These are phyloP conservation scores for Microthyrium microscopicum DNA, from an alignment of 2,329 filamentous ascomycete species.

Conservation along the genomic window DNA sequence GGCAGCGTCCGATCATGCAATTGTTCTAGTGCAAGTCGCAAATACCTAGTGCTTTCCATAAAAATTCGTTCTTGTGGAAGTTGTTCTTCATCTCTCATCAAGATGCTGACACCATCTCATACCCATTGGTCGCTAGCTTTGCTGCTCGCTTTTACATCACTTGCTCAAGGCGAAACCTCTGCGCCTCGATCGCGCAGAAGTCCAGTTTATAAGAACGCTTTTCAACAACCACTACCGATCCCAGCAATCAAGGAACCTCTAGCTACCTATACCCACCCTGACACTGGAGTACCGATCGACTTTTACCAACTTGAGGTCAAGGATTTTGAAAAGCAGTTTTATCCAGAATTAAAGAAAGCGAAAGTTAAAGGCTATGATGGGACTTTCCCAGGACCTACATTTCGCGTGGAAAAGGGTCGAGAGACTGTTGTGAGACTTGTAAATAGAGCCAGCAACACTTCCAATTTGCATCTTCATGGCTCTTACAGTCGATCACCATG, in stretches of 20 bases:
- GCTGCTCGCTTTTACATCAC: too few species aligned
- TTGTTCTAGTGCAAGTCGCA: too few species aligned
- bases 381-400: constrained; percentile 30
- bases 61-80: too few species aligned
- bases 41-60: too few species aligned
- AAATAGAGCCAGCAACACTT: constrained; percentile 29
- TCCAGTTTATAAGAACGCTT: constrained; percentile 1
- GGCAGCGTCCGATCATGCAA: too few species aligned
- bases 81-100: too few species aligned
- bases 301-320: constrained; percentile 31
- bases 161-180: background rate
- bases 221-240: constrained; percentile 3
- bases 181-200: background rate
- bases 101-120: too few species aligned
- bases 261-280: constrained; percentile 1
- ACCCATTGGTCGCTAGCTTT: too few species aligned
- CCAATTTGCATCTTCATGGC: constrained; percentile 38
- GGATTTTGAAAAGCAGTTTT: constrained; percentile 24
- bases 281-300: constrained; percentile 23
- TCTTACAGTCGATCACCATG: constrained; percentile 29
- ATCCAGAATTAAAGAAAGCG: constrained; percentile 24
- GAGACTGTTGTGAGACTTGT: constrained; percentile 38
- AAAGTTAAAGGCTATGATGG: constrained; percentile 36
- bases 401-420: constrained; percentile 11
- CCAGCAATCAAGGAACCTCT: constrained; percentile 4